Percentiles rank a stretch among this genome's conserved stretches.
phyloP scores from a whole-genome alignment of 169 alveolate genomes.

The Plasmodium gallinaceum region DNA sequence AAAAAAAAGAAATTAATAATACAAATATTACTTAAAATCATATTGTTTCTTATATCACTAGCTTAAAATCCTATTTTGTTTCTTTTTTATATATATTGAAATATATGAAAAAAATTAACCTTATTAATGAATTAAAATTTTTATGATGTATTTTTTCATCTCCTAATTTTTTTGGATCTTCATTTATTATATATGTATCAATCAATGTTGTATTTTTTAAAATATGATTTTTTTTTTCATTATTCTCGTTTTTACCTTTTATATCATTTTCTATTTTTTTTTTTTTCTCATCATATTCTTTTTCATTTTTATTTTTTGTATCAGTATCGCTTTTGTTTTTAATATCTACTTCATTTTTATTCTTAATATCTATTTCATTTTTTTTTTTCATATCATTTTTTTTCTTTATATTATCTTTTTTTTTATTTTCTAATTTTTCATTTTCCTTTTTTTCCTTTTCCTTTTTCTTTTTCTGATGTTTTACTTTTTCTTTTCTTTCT shows the following conservation, averaged over 20 bases:
- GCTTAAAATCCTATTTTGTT: too few species aligned
- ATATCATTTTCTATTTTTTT: conserved; percentile 30
- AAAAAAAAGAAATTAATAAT: neutral
- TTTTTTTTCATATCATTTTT: conserved; percentile 51
- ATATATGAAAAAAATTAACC: conserved; percentile 22
- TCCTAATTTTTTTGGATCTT: conserved; percentile 15
- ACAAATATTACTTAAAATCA: neutral
- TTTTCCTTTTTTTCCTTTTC: conserved; percentile 38
- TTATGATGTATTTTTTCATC: conserved; percentile 7
- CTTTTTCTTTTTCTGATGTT: conserved; percentile 23
- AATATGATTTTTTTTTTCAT: conserved; percentile 45
- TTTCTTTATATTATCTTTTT: conserved; percentile 37
- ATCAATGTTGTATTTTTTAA: conserved; percentile 33
- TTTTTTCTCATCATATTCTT: conserved; percentile 59
- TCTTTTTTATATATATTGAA: neutral
- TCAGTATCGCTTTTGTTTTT: conserved; percentile 29
- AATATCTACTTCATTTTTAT: conserved; percentile 27
- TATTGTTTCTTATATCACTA: too few species aligned
- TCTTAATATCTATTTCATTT: conserved; percentile 29
- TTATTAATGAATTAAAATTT: conserved; percentile 17
- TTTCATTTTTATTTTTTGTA: conserved; percentile 28
- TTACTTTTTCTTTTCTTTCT: conserved; percentile 26
- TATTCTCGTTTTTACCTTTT: neutral
- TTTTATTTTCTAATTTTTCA: conserved; percentile 29
- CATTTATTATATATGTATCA: conserved; percentile 6